phyloP scores from a whole-genome alignment of 331 rosid species.

The Cydonia oblonga region DNA sequence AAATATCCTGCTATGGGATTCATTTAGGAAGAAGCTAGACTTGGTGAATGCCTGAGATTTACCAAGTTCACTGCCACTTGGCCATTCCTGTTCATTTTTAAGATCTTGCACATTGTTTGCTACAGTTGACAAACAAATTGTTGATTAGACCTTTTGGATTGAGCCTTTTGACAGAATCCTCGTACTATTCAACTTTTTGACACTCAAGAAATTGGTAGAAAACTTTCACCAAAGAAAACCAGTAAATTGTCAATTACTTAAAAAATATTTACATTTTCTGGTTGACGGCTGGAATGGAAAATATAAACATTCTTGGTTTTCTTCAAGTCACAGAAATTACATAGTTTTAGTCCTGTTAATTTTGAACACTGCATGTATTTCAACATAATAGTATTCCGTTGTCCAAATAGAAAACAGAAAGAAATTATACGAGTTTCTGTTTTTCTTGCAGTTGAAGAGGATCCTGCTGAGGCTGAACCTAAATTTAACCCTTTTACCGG shows the following conservation, averaged over 20 bases:
- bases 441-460: constrained; percentile 49
- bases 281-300: background rate
- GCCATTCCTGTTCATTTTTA: background rate
- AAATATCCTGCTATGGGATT: background rate
- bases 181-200: background rate
- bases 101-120: background rate
- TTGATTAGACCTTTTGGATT: too few species aligned
- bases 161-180: background rate
- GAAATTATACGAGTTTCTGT: background rate
- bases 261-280: background rate
- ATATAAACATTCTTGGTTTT: background rate
- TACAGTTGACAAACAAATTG: background rate
- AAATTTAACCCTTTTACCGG: constrained; percentile 89
- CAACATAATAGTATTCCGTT: background rate
- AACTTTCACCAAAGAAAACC: background rate
- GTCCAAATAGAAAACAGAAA: background rate
- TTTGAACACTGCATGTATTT: background rate
- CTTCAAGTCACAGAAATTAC: background rate
- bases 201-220: background rate
- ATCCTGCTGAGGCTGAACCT: constrained; percentile 51
- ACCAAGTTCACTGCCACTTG: background rate
- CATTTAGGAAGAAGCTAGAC: background rate
- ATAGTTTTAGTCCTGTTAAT: background rate
- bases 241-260: background rate
- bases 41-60: background rate